Evolutionary conservation across 495 filamentous ascomycete species (phyloP), one percentile per base, ranked within the genome.

Genomic region (Xylaria scruposa): DNA sequence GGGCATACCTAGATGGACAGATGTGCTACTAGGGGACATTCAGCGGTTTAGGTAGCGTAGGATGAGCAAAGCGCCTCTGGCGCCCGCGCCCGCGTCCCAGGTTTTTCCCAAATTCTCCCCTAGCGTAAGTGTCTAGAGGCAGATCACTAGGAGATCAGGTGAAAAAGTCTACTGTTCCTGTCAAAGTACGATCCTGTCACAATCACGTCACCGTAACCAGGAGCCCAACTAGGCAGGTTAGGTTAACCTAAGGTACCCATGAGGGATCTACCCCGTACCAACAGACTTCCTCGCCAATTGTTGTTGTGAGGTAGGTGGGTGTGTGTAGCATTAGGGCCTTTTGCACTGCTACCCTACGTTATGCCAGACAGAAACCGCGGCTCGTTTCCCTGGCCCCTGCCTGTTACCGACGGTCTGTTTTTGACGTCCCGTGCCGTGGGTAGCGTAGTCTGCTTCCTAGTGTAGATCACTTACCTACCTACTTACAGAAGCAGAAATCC

Each of bases 381-480:
- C 64, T 67, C 46, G 29, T 38, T 36, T 21, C 19, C 24, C 5
- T 10, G 7, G 29, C 65, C 21, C 63, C 31, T 42, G 17, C 3
- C 31, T 54, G 65, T 67, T 67, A 67, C 65, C 65, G 65, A 67
- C 65, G 40, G 65, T 56, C 65, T 67, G 65, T 67, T 63, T 26
- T 29, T 38, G 6, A 10, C 58, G 58, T 67, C 46, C 19, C 49
- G 65, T 7, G 46, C 65, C 65, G 65, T 31, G 33, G 65, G 19
- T 24, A 54, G 47, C 17, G 26, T 59, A 19, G 56, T 59, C 36
- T n/a, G n/a, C 7, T 60, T 19, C 31, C 31, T 38, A 19, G 58
- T 59, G 56, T 59, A 33, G 56, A 59, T 59, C 56, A 8, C 6
- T 49, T n/a, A n/a, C n/a, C n/a, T n/a, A n/a, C n/a, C n/a, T n/a